phyloP scores from a whole-genome alignment of 2,329 filamentous ascomycete species.

The Alternaria alternata region DNA sequence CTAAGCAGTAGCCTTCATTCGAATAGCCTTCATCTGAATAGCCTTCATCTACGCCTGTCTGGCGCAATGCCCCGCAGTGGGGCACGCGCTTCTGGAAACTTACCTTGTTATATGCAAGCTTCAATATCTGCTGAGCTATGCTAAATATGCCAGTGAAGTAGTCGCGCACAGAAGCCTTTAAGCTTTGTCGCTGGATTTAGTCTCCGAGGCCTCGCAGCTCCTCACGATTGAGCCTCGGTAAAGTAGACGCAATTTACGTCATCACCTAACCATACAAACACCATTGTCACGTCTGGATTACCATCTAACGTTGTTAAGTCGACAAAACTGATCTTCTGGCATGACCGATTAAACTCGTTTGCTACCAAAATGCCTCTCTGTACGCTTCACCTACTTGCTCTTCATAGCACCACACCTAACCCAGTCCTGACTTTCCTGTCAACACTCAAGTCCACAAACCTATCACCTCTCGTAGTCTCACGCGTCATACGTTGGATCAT shows the following conservation, averaged over 20 bases:
- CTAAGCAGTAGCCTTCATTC: neutral
- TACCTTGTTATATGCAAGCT: neutral
- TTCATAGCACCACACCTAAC: conserved; percentile 46
- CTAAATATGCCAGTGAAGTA: neutral
- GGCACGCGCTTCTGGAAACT: neutral
- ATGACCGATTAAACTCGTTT: neutral
- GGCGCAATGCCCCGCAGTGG: neutral
- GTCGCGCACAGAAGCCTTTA: neutral
- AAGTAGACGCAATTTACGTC: conserved; percentile 28
- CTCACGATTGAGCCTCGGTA: conserved; percentile 33
- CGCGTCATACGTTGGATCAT: conserved; percentile 61
- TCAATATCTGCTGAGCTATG: neutral
- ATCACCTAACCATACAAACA: conserved; percentile 17
- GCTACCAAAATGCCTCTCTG: conserved; percentile 58
- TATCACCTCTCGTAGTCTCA: conserved; percentile 55
- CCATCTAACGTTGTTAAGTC: neutral
- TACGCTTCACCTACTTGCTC: conserved; percentile 57
- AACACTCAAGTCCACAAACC: conserved; percentile 43
- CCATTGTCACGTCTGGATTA: neutral
- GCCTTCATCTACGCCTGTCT: neutral
- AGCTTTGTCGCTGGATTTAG: neutral
- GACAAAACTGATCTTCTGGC: neutral
- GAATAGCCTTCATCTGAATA: neutral
- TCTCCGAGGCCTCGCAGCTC: conserved; percentile 6
- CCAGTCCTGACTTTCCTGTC: conserved; percentile 53